phyloP scores from a whole-genome alignment of 2,329 filamentous ascomycete genomes.

The Colletotrichum spinosum region DNA sequence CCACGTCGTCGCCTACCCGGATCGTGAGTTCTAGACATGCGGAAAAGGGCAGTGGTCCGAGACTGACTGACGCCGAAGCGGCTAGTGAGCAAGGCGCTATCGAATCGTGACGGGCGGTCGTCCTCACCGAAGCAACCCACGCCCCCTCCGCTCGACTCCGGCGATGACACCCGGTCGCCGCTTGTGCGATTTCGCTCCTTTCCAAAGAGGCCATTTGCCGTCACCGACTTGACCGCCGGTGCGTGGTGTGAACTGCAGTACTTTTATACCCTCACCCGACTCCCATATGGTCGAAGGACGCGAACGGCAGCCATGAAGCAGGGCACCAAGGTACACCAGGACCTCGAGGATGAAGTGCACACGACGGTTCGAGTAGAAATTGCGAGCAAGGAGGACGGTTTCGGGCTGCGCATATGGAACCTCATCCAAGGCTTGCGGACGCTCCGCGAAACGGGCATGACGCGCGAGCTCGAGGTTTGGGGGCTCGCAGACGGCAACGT shows the following conservation, averaged over 20 bases:
- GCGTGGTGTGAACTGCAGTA: conserved; percentile 98
- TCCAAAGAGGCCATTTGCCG: conserved; percentile 83
- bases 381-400: conserved; percentile 81
- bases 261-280: conserved; percentile 83
- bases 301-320: conserved; percentile 85
- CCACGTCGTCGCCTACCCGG: conserved; percentile 58
- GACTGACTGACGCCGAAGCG: conserved; percentile 74
- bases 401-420: conserved; percentile 90
- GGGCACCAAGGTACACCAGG: conserved; percentile 83
- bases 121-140: conserved; percentile 35
- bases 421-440: conserved; percentile 86
- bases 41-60: conserved; percentile 23
- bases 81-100: conserved; percentile 67
- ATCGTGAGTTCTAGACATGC: conserved; percentile 58
- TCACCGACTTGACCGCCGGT: conserved; percentile 88
- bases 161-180: conserved; percentile 62
- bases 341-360: conserved; percentile 87
- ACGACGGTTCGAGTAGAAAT: conserved; percentile 79
- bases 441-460: conserved; percentile 76
- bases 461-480: conserved; percentile 86
- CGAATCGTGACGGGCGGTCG: conserved; percentile 37
- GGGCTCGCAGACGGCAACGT: conserved; percentile 84
- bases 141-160: conserved; percentile 34
- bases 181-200: conserved; percentile 82
- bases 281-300: conserved; percentile 77